Percentiles rank a stretch among this genome's conserved stretches.
These are phyloP conservation scores for Leccinum disarticulatum DNA, from an alignment of 768 basidiomycete genomes.

Conservation along the genomic window DNA sequence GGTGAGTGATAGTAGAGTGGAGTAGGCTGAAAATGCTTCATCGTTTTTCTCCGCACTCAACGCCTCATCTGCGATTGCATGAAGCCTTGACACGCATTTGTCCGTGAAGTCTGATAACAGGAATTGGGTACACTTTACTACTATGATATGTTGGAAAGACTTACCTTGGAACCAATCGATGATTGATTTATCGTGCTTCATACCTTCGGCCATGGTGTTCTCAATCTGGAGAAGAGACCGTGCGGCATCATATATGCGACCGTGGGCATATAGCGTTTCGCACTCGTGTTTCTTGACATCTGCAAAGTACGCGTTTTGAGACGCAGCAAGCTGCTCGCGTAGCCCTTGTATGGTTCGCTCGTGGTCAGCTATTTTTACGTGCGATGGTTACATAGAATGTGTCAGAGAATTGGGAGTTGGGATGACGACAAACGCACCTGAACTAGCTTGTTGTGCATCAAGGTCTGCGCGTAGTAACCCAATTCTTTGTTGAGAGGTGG, in stretches of 20 bases:
- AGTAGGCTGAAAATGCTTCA: neutral
- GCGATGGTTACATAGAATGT: neutral
- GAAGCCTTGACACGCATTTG: neutral
- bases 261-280: no score
- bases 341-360: neutral
- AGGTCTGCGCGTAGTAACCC: neutral
- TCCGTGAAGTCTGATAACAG: neutral
- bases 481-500: neutral
- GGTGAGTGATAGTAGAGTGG: neutral
- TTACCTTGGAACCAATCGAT: no score
- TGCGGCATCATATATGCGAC: no score
- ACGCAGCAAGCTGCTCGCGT: neutral
- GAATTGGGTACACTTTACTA: no score
- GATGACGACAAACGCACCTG: neutral
- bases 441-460: neutral
- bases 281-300: neutral
- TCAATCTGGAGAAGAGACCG: no score
- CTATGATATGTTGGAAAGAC: no score
- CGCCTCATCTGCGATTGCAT: neutral
- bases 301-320: neutral
- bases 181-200: no score
- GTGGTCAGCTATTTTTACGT: neutral
- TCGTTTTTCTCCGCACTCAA: neutral
- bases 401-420: neutral
- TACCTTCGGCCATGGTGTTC: no score